These are phyloP conservation scores for Syzygium syzygioides DNA, from an alignment of 441 rosid species.

Conservation along the genomic window DNA sequence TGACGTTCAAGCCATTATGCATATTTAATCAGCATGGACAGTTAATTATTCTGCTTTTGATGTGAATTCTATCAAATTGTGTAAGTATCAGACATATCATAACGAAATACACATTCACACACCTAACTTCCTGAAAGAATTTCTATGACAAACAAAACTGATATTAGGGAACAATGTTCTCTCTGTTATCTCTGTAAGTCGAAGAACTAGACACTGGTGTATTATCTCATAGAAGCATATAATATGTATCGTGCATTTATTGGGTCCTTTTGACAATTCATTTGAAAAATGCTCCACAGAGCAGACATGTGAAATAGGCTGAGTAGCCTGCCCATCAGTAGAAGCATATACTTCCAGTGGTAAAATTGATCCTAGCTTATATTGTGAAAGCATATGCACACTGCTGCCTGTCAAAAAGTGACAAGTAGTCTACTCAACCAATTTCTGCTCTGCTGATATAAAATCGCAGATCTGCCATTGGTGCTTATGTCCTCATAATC, in stretches of 20 bases:
- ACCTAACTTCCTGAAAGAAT: neutral
- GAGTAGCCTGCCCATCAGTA: neutral
- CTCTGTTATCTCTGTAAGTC: neutral
- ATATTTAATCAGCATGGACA: neutral
- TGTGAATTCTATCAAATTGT: neutral
- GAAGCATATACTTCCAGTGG: neutral
- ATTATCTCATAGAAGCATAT: neutral
- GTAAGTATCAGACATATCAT: neutral
- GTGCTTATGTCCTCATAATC: neutral
- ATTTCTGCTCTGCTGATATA: neutral
- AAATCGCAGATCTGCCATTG: neutral
- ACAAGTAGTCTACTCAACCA: neutral
- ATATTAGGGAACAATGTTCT: neutral
- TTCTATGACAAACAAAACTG: neutral
- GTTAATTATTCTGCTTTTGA: neutral
- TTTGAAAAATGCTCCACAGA: neutral
- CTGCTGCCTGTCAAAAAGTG: neutral
- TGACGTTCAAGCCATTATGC: neutral
- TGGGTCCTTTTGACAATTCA: neutral
- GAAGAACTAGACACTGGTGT: neutral
- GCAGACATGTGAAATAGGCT: neutral
- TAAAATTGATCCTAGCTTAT: neutral
- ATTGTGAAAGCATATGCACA: neutral
- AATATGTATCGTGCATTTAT: neutral
- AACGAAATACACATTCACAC: neutral